These are phyloP conservation scores for Acanthamoeba sp. DNA, from an alignment of 208 protist species.

Conservation along the genomic window DNA sequence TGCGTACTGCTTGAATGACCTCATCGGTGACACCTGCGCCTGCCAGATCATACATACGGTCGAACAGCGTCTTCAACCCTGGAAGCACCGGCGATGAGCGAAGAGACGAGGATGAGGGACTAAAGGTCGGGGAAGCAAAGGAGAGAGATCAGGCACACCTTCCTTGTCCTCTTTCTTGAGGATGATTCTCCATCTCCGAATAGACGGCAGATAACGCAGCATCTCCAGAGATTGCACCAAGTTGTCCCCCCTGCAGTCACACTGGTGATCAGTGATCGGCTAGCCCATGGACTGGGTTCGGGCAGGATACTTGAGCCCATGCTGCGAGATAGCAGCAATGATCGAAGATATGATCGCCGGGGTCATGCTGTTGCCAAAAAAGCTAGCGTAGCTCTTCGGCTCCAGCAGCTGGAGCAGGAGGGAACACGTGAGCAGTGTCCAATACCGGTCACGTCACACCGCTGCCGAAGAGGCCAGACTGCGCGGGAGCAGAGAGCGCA, in stretches of 20 bases:
- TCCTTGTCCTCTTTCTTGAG: slow-evolving; percentile 17
- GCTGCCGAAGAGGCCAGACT: neutral
- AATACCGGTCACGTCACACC: too few species aligned
- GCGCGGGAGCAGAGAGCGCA: neutral
- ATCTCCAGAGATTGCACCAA: neutral
- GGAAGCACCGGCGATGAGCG: neutral
- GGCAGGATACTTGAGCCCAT: too few species aligned
- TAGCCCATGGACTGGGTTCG: too few species aligned
- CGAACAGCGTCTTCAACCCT: neutral
- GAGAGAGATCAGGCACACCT: neutral
- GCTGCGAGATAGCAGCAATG: neutral
- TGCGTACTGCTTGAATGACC: too few species aligned
- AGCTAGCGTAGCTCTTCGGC: neutral
- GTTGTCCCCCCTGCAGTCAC: too few species aligned
- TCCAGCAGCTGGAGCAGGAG: slow-evolving; percentile 9
- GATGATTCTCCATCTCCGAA: neutral
- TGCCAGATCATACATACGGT: neutral
- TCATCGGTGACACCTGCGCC: too few species aligned
- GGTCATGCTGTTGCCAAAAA: slow-evolving; percentile 1
- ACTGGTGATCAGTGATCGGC: too few species aligned
- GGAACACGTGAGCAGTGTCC: too few species aligned
- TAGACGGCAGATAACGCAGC: neutral
- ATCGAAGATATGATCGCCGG: slow-evolving; percentile 3
- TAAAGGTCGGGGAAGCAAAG: neutral
- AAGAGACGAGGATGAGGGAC: neutral